Base-by-base conservation (phyloP, 2,329 filamentous ascomycete genomes). In the Dactylellina drechsleri region DNA sequence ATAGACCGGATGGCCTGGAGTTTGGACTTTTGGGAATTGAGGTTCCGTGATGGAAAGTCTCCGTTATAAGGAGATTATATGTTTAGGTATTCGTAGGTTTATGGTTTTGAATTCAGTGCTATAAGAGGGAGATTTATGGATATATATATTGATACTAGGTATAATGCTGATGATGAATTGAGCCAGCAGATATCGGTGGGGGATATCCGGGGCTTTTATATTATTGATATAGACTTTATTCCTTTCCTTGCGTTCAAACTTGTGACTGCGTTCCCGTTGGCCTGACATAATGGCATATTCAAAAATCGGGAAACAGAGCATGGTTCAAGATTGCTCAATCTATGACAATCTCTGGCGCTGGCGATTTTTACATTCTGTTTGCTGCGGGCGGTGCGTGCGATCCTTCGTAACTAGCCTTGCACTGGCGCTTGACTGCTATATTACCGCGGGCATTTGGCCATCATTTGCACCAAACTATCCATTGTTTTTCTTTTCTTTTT, bases 1-100 rank as follows among this genome's bases (percentile, higher is more conserved):
- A 53, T 47, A 74, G 6, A 64, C 57, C 23, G 70, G 62, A 18
- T 56, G 41, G 7, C 43, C 57, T 28, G 43, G 62, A 12, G 31
- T 57, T 49, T 60, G 49, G 7, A 13, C 31, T 1, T 53, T 40
- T 54, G 56, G 59, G 2, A 52, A 49, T n/a, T 40, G 41, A n/a
- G 20, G 4, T n/a, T 60, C 60, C 54, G 61, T 73, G 54, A 52
- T 52, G 47, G 13, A 47, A 10, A 36, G 1, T 7, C 31, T 36
- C 31, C 31, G 23, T 36, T 7, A 10, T 36, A 8, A 7, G 31
- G 31, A 36, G 31, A 36, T 36, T 36, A 5, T 36, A 10, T 36
- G 5, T 36, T 36, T 7, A 10, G 31, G 10, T 7, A 36, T 10
- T 36, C 6, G 31, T 36, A 36, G 10, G 31, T 36, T 36, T 36